These are phyloP conservation scores for Kernera saxatilis DNA, from an alignment of 345 rosid species.

Conservation along the genomic window DNA sequence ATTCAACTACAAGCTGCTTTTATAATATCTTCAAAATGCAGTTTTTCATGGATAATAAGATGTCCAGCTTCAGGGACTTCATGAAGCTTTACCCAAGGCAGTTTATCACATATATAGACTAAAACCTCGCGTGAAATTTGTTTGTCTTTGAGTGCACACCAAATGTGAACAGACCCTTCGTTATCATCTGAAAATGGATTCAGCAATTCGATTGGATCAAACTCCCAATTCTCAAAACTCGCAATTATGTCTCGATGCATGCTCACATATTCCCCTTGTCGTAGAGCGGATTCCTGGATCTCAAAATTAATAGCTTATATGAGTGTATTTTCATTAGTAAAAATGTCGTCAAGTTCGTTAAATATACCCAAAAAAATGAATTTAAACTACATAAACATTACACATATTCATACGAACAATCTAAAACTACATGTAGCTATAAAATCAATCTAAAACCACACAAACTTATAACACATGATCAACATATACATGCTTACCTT, in stretches of 20 bases:
- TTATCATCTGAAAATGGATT: constrained; percentile 53
- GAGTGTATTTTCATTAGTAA: neutral
- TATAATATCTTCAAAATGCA: constrained; percentile 22
- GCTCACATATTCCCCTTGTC: constrained; percentile 66
- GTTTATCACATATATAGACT: constrained; percentile 46
- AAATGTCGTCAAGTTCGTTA: neutral
- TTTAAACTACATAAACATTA: neutral
- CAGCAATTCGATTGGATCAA: constrained; percentile 51
- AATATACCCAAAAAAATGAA: neutral
- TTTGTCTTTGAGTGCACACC: constrained; percentile 68
- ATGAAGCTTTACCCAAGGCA: constrained; percentile 67
- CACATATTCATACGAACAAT: neutral
- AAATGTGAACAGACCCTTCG: constrained; percentile 56
- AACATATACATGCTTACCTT: constrained; percentile 35
- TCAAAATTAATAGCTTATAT: neutral
- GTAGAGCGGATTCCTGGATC: constrained; percentile 43
- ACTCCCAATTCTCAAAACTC: constrained; percentile 62
- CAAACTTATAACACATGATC: neutral
- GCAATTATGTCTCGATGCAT: constrained; percentile 50
- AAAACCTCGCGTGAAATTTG: constrained; percentile 45
- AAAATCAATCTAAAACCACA: neutral
- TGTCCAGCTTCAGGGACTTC: constrained; percentile 69
- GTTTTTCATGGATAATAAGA: constrained; percentile 38
- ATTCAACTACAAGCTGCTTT: constrained; percentile 19
- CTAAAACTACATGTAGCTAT: neutral